Percentiles rank a stretch among this genome's conserved stretches.
phyloP scores from a whole-genome alignment of 2,329 filamentous ascomycete species.

The Scedosporium apiospermum region DNA sequence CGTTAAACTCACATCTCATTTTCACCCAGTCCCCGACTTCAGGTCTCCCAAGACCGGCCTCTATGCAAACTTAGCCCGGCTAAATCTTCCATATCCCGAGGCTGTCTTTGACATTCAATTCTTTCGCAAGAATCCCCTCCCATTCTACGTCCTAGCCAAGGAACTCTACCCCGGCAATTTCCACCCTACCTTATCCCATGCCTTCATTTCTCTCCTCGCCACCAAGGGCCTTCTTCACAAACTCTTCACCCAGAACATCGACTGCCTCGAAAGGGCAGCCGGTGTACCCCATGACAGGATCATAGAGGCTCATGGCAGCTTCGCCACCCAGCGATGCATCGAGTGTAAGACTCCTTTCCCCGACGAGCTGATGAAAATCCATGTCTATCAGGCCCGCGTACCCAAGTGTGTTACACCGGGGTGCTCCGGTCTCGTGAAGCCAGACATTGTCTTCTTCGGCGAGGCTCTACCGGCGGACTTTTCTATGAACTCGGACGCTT shows the following conservation, averaged over 20 bases:
- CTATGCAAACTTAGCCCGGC: conserved; percentile 80
- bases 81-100: conserved; percentile 82
- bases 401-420: conserved; percentile 52
- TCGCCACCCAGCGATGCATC: conserved; percentile 83
- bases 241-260: conserved; percentile 96
- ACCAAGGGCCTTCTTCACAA: conserved; percentile 70
- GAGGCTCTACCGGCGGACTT: conserved; percentile 46
- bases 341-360: conserved; percentile 71
- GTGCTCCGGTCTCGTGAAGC: conserved; percentile 79
- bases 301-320: conserved; percentile 91
- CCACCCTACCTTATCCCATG: conserved; percentile 80
- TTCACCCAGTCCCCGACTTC: conserved; percentile 76
- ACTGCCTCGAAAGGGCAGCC: conserved; percentile 81
- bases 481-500: conserved; percentile 29
- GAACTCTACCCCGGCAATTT: conserved; percentile 90
- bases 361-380: conserved; percentile 61
- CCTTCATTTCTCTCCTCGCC: conserved; percentile 75
- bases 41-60: conserved; percentile 86
- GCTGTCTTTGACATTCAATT: conserved; percentile 90
- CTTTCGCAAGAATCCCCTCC: conserved; percentile 73
- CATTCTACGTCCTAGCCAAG: conserved; percentile 86
- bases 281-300: conserved; percentile 75
- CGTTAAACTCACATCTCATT: not conserved
- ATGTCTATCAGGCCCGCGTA: conserved; percentile 57
- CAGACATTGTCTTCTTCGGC: conserved; percentile 92